These are phyloP conservation scores for Russula foetens DNA, from an alignment of 768 basidiomycete species.

Conservation along the genomic window DNA sequence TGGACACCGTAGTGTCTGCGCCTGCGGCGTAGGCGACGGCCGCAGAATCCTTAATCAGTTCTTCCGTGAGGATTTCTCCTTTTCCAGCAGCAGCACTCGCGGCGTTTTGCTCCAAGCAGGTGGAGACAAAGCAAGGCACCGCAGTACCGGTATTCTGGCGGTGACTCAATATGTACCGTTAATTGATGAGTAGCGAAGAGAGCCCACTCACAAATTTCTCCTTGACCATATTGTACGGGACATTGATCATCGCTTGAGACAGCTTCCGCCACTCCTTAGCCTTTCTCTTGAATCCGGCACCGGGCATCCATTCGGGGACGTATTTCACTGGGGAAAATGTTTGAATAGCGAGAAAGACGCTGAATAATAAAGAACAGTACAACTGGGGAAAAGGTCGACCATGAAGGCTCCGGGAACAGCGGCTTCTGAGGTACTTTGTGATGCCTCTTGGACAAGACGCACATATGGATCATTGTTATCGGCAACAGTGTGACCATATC, in stretches of 20 bases:
- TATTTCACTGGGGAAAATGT: conserved; percentile 17
- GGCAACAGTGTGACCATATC: conserved; percentile 16
- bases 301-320: conserved; percentile 25
- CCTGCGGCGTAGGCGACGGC: conserved; percentile 17
- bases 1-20: conserved; percentile 16
- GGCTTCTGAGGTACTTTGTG: conserved; percentile 13
- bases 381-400: conserved; percentile 22
- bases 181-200: not conserved
- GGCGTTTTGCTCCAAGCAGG: conserved; percentile 9
- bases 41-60: conserved; percentile 18
- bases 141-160: conserved; percentile 9
- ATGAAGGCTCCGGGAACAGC: conserved; percentile 19
- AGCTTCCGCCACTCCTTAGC: conserved; percentile 19
- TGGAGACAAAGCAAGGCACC: conserved; percentile 17
- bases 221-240: conserved; percentile 21
- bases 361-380: conserved; percentile 9
- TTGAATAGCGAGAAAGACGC: not conserved
- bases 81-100: conserved; percentile 7
- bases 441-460: conserved; percentile 12
- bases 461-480: conserved; percentile 17
- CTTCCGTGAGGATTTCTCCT: conserved; percentile 13
- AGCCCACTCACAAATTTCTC: conserved; percentile 12
- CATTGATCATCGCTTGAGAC: conserved; percentile 19
- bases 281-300: conserved; percentile 19
- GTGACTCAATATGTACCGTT: not conserved